phyloP scores from a whole-genome alignment of 441 rosid genomes.

The Aleurites moluccanus region DNA sequence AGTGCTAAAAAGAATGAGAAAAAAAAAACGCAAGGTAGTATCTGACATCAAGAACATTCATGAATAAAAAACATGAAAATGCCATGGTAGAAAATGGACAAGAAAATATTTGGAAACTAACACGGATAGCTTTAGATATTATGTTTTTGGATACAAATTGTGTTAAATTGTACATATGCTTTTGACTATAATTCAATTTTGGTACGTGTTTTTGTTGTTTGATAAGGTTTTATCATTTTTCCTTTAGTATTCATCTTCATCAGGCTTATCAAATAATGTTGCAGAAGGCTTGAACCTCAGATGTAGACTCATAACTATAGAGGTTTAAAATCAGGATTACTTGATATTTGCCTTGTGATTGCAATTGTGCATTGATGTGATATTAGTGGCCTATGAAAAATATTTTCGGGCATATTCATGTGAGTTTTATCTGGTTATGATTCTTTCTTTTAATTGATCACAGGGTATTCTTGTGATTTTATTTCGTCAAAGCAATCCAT shows the following conservation, averaged over 20 bases:
- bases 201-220: background rate
- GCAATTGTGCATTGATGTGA: conserved; percentile 6
- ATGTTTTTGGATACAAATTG: background rate
- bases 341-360: background rate
- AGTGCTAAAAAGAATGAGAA: background rate
- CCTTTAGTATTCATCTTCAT: background rate
- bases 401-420: background rate
- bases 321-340: background rate
- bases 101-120: background rate
- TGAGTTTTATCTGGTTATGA: background rate
- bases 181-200: background rate
- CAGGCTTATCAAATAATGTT: background rate
- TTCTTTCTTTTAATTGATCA: background rate
- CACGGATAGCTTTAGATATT: background rate
- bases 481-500: background rate
- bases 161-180: background rate
- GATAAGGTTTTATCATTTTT: background rate
- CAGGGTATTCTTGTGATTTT: background rate
- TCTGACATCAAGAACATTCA: background rate
- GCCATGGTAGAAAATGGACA: background rate
- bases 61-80: background rate
- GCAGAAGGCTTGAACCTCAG: background rate
- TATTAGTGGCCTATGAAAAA: background rate
- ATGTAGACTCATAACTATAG: background rate
- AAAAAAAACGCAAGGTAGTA: background rate